Percentiles rank a stretch among this genome's conserved stretches.
Evolutionary conservation across 768 basidiomycete genomes (phyloP).

Genomic region (Pleurotus giganteus): DNA sequence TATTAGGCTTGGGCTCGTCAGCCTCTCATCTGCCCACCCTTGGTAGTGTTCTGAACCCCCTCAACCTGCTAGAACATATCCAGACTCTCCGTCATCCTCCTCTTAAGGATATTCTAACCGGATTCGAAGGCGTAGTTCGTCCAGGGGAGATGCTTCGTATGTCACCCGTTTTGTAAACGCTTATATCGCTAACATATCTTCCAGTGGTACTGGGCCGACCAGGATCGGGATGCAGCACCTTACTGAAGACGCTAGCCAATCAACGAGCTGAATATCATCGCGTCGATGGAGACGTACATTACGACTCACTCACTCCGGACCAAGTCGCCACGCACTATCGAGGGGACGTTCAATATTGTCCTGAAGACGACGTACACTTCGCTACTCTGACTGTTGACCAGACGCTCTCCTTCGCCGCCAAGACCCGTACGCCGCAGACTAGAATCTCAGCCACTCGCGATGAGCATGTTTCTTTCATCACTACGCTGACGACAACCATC

Average conservation of each 20-base stretch:
- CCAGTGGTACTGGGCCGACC: constrained; percentile 84
- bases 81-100: constrained; percentile 56
- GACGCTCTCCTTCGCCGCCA: constrained; percentile 69
- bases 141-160: constrained; percentile 77
- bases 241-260: constrained; percentile 81
- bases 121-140: constrained; percentile 61
- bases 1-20: constrained; percentile 45
- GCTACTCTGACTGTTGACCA: constrained; percentile 78
- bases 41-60: constrained; percentile 49
- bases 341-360: constrained; percentile 79
- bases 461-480: constrained; percentile 40
- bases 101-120: constrained; percentile 57
- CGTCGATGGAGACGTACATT: constrained; percentile 69
- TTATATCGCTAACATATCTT: not conserved
- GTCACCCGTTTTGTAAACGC: constrained; percentile 18
- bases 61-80: constrained; percentile 33
- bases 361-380: constrained; percentile 86
- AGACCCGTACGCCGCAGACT: constrained; percentile 61
- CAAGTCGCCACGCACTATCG: constrained; percentile 65
- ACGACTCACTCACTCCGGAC: constrained; percentile 70
- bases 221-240: constrained; percentile 80
- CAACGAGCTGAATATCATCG: constrained; percentile 63
- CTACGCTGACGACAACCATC: constrained; percentile 59
- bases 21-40: constrained; percentile 48
- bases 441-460: constrained; percentile 43